Percentiles rank a stretch among this genome's conserved stretches.
These are phyloP conservation scores for Alloteropsis semialata DNA, from an alignment of 176 grass and related monocot species.

Conservation along the genomic window DNA sequence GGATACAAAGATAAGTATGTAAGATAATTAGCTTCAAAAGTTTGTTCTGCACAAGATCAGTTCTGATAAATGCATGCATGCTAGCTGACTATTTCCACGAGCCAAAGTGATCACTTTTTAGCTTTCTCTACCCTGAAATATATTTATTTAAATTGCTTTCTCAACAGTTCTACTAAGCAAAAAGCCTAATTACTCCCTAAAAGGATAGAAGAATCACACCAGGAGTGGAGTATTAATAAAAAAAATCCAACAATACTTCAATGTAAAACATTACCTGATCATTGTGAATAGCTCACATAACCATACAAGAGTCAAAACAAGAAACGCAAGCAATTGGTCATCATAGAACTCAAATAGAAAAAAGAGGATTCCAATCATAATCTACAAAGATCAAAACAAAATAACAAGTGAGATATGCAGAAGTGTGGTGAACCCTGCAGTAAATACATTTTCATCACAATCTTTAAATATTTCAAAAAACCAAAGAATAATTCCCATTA, in stretches of 20 bases:
- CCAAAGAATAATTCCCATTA: constrained; percentile 43
- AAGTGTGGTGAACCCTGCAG: constrained; percentile 1
- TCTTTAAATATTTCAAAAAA: constrained; percentile 13
- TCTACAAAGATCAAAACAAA: constrained; percentile 61
- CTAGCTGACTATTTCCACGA: background rate
- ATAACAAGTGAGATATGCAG: constrained; percentile 15
- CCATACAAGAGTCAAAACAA: constrained; percentile 98
- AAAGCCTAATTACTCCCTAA: constrained; percentile 8
- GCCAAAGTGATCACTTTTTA: background rate
- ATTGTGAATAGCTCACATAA: constrained; percentile 97
- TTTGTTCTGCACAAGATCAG: background rate
- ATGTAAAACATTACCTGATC: constrained; percentile 74
- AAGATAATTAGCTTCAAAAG: constrained; percentile 16
- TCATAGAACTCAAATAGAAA: constrained; percentile 99
- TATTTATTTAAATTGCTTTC: background rate
- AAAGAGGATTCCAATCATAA: constrained; percentile 99
- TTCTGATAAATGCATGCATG: constrained; percentile 6
- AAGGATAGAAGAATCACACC: background rate
- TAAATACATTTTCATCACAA: constrained; percentile 5
- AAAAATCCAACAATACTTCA: constrained; percentile 5
- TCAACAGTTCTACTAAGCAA: constrained; percentile 5
- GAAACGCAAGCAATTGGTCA: constrained; percentile 91
- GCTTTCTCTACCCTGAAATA: background rate
- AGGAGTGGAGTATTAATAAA: background rate
- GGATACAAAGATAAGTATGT: constrained; percentile 7